Percentiles rank a stretch among this genome's conserved stretches.
phyloP scores from a whole-genome alignment of 371 early-diverging fungal species.

The Actinomucor elegans region DNA sequence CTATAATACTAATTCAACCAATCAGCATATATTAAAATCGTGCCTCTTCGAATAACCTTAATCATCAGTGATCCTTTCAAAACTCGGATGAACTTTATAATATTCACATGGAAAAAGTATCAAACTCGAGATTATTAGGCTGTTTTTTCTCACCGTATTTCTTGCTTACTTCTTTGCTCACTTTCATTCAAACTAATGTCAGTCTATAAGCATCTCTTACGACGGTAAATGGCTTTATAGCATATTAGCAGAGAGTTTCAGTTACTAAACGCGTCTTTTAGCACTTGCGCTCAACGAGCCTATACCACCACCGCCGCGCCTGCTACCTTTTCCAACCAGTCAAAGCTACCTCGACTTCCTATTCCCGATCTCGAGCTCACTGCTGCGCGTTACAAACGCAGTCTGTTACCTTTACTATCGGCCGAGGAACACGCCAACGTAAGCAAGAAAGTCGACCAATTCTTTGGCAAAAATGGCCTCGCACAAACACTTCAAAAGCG shows the following conservation, averaged over 20 bases:
- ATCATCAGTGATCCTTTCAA: too few relatives aligned
- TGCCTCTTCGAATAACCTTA: too few relatives aligned
- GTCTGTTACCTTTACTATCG: conserved; percentile 63
- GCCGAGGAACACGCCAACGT: conserved; percentile 52
- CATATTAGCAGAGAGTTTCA: too few relatives aligned
- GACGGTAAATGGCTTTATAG: too few relatives aligned
- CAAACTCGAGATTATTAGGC: not conserved
- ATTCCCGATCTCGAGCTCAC: conserved; percentile 79
- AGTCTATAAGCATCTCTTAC: not conserved
- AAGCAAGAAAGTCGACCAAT: conserved; percentile 59
- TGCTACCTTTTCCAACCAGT: conserved; percentile 75
- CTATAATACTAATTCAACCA: too few relatives aligned
- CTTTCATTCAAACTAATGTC: not conserved
- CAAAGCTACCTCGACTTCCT: conserved; percentile 75
- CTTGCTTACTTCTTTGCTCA: not conserved
- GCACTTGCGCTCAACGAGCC: too few relatives aligned
- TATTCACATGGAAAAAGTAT: not conserved
- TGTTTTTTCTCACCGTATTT: not conserved
- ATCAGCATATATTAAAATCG: not conserved
- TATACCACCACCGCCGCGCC: not conserved
- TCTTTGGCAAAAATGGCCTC: conserved; percentile 61
- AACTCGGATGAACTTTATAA: too few relatives aligned
- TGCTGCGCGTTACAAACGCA: conserved; percentile 68
- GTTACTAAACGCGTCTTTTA: too few relatives aligned
- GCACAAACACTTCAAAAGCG: conserved; percentile 78